These are phyloP conservation scores for Alternaria gaisen DNA, from an alignment of 2,329 filamentous ascomycete genomes.

Conservation along the genomic window DNA sequence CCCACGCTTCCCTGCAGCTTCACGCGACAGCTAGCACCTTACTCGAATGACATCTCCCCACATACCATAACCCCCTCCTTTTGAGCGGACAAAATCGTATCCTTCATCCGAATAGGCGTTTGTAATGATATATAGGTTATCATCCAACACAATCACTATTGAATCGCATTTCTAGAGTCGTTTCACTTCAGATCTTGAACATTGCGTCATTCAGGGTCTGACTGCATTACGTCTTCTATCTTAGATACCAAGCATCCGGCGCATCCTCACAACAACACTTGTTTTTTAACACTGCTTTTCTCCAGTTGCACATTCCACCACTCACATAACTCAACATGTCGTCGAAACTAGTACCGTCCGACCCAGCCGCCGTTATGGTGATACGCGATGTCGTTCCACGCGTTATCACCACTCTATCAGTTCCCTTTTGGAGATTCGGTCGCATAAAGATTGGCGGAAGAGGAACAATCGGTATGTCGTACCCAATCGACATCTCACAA, in stretches of 20 bases:
- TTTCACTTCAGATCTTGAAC: conserved; percentile 19
- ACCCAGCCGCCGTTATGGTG: conserved; percentile 86
- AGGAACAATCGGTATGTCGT: conserved; percentile 76
- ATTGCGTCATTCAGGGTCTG: conserved; percentile 33
- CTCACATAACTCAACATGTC: conserved; percentile 38
- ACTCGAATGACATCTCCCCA: conserved; percentile 17
- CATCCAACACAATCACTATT: neutral
- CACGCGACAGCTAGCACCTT: conserved; percentile 13
- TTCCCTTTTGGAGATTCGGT: conserved; percentile 86
- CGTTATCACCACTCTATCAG: conserved; percentile 75
- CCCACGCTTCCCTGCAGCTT: conserved; percentile 15
- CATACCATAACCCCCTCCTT: neutral
- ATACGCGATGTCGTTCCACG: conserved; percentile 84
- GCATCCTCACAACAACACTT: conserved; percentile 3
- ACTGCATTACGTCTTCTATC: conserved; percentile 35
- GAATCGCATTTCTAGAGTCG: conserved; percentile 6
- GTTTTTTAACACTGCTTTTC: neutral
- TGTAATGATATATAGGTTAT: conserved; percentile 11
- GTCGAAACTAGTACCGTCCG: conserved; percentile 57
- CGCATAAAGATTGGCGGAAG: conserved; percentile 83
- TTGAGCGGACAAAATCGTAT: neutral
- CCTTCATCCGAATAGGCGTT: conserved; percentile 20
- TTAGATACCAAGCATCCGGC: conserved; percentile 12
- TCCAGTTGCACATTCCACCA: neutral
- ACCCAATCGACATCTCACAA: neutral